Evolutionary conservation across 2,329 filamentous ascomycete genomes (phyloP).

Genomic region (Alternaria triticimaculans): DNA sequence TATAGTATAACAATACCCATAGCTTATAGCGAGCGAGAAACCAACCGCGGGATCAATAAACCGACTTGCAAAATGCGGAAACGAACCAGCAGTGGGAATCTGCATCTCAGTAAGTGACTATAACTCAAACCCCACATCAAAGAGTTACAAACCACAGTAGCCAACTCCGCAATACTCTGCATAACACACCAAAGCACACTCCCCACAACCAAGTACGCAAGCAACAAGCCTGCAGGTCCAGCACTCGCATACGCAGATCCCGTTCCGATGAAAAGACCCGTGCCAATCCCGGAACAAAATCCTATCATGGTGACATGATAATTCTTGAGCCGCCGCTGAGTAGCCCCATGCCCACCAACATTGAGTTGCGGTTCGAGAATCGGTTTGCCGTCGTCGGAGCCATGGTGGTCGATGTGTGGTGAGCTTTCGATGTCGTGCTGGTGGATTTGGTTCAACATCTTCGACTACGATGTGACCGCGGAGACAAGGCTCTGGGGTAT

Average conservation of each 20-base stretch:
- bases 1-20: constrained; percentile 56
- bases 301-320: constrained; percentile 33
- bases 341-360: constrained; percentile 26
- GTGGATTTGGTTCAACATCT: constrained; percentile 14
- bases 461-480: background rate
- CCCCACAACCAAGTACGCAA: constrained; percentile 63
- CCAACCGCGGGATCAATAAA: constrained; percentile 69
- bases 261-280: constrained; percentile 28
- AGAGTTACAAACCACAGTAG: constrained; percentile 33
- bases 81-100: constrained; percentile 57
- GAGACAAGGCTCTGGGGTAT: background rate
- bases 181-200: constrained; percentile 64
- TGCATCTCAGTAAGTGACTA: background rate
- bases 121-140: background rate
- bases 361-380: constrained; percentile 28
- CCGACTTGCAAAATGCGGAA: constrained; percentile 66
- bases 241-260: constrained; percentile 27
- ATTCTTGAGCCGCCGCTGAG: constrained; percentile 22
- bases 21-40: constrained; percentile 56
- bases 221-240: constrained; percentile 60
- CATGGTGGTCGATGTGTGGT: constrained; percentile 10
- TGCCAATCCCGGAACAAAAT: constrained; percentile 28
- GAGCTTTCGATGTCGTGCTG: constrained; percentile 19
- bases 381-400: constrained; percentile 15
- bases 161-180: constrained; percentile 69